Percentiles rank a stretch among this genome's conserved stretches.
Evolutionary conservation across 75 land plant genomes (phyloP).

Genomic region (Isoetes taiwanensis): DNA sequence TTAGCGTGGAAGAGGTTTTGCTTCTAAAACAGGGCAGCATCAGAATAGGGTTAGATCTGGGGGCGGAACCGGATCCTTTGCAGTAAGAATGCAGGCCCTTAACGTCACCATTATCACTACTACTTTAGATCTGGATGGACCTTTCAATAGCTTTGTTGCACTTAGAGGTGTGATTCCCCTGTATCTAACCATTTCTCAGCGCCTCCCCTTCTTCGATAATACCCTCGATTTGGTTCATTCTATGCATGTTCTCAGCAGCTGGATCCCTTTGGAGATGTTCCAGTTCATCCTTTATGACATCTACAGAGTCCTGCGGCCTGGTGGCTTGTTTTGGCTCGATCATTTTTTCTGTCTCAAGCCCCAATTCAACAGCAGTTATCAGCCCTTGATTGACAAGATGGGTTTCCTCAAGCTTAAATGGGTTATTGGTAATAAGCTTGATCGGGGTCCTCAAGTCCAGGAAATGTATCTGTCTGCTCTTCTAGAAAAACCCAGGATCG

Average conservation of each 20-base stretch:
- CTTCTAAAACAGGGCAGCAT: conserved; percentile 28
- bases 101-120: conserved; percentile 63
- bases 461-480: conserved; percentile 69
- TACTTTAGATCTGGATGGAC: conserved; percentile 53
- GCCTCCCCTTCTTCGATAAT: conserved; percentile 73
- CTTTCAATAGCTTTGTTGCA: conserved; percentile 69
- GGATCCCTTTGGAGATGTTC: conserved; percentile 44
- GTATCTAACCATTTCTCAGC: conserved; percentile 41
- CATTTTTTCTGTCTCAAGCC: conserved; percentile 47
- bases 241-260: conserved; percentile 80
- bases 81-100: conserved; percentile 58
- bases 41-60: conserved; percentile 69
- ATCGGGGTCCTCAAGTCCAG: conserved; percentile 30
- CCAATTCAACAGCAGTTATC: not conserved
- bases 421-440: conserved; percentile 46
- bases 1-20: conserved; percentile 67
- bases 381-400: conserved; percentile 41
- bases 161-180: conserved; percentile 62
- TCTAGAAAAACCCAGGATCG: conserved; percentile 50
- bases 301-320: conserved; percentile 63
- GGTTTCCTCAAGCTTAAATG: conserved; percentile 71
- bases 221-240: conserved; percentile 75
- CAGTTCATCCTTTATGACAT: conserved; percentile 60
- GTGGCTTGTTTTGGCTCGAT: conserved; percentile 84
- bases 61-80: conserved; percentile 66